These are phyloP conservation scores for Brassica balearica DNA, from an alignment of 441 rosid genomes.

Conservation along the genomic window DNA sequence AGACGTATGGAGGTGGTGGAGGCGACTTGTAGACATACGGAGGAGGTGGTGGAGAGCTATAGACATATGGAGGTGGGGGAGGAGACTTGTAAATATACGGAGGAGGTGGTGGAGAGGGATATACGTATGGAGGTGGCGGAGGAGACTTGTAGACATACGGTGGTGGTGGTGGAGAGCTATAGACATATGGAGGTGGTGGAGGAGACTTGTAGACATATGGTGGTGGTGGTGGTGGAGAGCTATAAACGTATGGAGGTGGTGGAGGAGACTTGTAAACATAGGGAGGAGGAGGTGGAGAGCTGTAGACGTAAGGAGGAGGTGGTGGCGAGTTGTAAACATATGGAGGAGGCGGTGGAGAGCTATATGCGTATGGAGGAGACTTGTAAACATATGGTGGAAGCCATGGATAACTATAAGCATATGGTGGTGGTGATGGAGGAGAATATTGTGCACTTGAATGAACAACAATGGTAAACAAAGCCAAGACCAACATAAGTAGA, in stretches of 20 bases:
- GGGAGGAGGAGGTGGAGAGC: background rate
- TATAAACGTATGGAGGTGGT: conserved; percentile 12
- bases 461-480: conserved; percentile 27
- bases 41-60: conserved; percentile 2
- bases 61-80: background rate
- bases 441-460: conserved; percentile 30
- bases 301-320: conserved; percentile 4
- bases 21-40: background rate
- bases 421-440: conserved; percentile 26
- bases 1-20: conserved; percentile 3
- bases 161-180: background rate
- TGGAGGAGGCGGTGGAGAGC: background rate
- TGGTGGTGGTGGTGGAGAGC: background rate
- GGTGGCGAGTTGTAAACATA: background rate
- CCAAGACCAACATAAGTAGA: conserved; percentile 27
- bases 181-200: conserved; percentile 5
- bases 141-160: conserved; percentile 19
- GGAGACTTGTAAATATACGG: background rate
- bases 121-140: conserved; percentile 16
- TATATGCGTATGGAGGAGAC: background rate
- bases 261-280: background rate
- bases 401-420: conserved; percentile 21
- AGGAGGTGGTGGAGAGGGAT: background rate
- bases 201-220: conserved; percentile 7
- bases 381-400: conserved; percentile 22